Percentiles rank a stretch among this genome's conserved stretches.
Conservation (phyloP, 2,329 filamentous ascomycete genomes). For the Ophiostoma piceae region DNA sequence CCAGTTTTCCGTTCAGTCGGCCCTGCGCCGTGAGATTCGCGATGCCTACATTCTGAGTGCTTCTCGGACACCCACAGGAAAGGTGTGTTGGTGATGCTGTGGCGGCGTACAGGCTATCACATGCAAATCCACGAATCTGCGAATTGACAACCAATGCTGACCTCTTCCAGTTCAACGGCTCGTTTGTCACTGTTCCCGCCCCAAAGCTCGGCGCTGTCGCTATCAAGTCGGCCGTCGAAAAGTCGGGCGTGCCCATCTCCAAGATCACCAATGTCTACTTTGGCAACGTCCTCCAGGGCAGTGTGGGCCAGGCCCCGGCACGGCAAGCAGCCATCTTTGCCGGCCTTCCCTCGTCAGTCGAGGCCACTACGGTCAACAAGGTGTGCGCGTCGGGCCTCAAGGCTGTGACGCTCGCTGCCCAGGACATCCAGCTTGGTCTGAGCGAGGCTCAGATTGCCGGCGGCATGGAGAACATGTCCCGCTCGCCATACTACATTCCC, state of each 20-base stretch:
- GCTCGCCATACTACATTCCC: slow-evolving; percentile 84
- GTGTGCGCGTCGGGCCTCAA: slow-evolving; percentile 95
- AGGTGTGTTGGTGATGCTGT: slow-evolving; percentile 48
- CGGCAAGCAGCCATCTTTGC: slow-evolving; percentile 87
- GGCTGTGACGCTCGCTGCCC: slow-evolving; percentile 81
- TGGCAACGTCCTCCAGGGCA: slow-evolving; percentile 86
- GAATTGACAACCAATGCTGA: not conserved
- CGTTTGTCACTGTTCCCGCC: slow-evolving; percentile 74
- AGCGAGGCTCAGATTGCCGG: slow-evolving; percentile 86
- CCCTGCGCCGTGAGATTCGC: slow-evolving; percentile 55
- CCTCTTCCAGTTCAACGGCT: slow-evolving; percentile 75
- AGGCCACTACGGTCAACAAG: slow-evolving; percentile 94
- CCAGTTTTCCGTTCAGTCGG: slow-evolving; percentile 41
- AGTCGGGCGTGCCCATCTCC: slow-evolving; percentile 73
- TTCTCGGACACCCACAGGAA: slow-evolving; percentile 81
- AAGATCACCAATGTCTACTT: slow-evolving; percentile 93
- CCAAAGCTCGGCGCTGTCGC: slow-evolving; percentile 85
- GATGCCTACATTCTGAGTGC: slow-evolving; percentile 94
- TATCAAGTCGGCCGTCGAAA: slow-evolving; percentile 84
- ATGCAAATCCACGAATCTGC: not conserved
- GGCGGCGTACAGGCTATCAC: not conserved
- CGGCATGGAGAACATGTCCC: slow-evolving; percentile 97
- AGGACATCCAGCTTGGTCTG: slow-evolving; percentile 89
- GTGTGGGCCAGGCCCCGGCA: slow-evolving; percentile 83
- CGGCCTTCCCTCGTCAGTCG: slow-evolving; percentile 71